phyloP scores from a whole-genome alignment of 2,329 filamentous ascomycete genomes.

The Hypoxylon sp. region DNA sequence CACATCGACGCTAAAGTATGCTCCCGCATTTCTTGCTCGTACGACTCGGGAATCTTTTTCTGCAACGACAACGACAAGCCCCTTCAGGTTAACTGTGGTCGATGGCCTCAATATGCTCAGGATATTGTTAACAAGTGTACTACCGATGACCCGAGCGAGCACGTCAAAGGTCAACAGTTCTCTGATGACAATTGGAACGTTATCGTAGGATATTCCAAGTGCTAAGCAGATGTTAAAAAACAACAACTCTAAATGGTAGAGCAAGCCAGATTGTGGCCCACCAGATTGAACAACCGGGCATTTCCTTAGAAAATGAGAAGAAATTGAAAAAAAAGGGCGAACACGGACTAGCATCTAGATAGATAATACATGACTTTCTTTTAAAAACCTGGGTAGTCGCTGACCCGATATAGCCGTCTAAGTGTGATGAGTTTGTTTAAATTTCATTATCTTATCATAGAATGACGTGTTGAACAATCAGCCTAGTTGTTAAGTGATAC shows the following conservation, averaged over 20 bases:
- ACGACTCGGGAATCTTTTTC: slow-evolving; percentile 31
- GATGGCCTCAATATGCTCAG: slow-evolving; percentile 27
- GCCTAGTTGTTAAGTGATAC: too few relatives aligned
- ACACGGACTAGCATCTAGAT: background rate
- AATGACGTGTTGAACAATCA: too few relatives aligned
- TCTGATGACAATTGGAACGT: slow-evolving; percentile 18
- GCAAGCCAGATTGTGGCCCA: background rate
- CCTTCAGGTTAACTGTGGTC: slow-evolving; percentile 20
- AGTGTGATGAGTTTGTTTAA: too few relatives aligned
- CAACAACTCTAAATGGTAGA: background rate
- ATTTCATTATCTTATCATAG: too few relatives aligned
- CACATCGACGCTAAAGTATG: slow-evolving; percentile 18
- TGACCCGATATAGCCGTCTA: too few relatives aligned
- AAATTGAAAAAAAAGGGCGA: too few relatives aligned
- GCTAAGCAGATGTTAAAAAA: background rate
- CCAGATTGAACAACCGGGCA: background rate
- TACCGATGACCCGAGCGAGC: slow-evolving; percentile 3
- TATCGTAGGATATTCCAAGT: slow-evolving; percentile 19
- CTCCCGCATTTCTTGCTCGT: slow-evolving; percentile 27
- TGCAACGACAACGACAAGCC: slow-evolving; percentile 28
- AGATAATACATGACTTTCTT: background rate
- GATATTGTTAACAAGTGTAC: slow-evolving; percentile 23
- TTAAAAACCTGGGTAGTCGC: background rate
- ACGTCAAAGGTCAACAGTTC: slow-evolving; percentile 27
- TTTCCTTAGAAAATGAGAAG: background rate